phyloP scores from a whole-genome alignment of 371 early-diverging fungal species.

The Parasitella parasitica region DNA sequence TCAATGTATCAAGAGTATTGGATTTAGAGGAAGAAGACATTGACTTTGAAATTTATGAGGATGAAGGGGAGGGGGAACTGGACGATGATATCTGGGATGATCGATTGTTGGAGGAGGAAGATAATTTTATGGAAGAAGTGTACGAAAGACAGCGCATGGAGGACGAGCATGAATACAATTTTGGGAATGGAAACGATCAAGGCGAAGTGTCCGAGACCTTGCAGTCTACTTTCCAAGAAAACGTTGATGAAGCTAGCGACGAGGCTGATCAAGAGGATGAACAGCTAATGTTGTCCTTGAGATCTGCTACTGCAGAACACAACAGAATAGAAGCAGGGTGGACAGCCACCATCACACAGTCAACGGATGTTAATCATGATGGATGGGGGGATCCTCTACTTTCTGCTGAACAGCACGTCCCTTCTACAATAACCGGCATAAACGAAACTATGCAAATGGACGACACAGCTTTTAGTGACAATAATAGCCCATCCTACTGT shows the following conservation, averaged over 20 bases:
- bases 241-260: not conserved
- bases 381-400: constrained; percentile 10
- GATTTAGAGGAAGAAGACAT: constrained; percentile 18
- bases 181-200: not conserved
- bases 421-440: not conserved
- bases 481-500: not conserved
- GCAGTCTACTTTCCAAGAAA: not conserved
- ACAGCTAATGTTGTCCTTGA: not conserved
- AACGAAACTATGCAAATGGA: not conserved
- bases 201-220: not conserved
- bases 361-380: not conserved
- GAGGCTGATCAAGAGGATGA: not conserved
- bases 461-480: not conserved
- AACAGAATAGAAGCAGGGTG: not conserved
- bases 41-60: constrained; percentile 14
- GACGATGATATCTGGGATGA: constrained; percentile 2
- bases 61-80: not conserved
- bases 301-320: not conserved
- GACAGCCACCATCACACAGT: not conserved
- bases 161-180: constrained; percentile 11
- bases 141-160: constrained; percentile 7
- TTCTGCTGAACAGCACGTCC: not conserved
- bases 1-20: constrained; percentile 13
- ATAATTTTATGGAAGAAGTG: constrained; percentile 9
- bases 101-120: not conserved